phyloP scores from a whole-genome alignment of 768 basidiomycete species.

The Amanita exitialis region DNA sequence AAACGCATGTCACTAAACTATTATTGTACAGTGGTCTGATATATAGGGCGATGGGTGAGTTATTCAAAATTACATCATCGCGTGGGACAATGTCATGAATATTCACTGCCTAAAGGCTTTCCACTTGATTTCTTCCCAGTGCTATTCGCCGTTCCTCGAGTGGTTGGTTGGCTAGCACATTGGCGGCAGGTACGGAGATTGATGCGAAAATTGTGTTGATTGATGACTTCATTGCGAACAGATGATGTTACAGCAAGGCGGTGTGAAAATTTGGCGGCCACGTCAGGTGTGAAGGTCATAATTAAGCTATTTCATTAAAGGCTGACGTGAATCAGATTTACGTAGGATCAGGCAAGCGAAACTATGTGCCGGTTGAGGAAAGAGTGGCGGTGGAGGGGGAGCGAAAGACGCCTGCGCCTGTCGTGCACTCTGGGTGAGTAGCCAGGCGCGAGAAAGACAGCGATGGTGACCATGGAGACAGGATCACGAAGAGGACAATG shows the following conservation, averaged over 20 bases:
- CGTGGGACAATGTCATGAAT: not conserved
- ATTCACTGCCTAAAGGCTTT: constrained; percentile 28
- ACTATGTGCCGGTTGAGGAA: constrained; percentile 59
- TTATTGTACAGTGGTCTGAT: constrained; percentile 57
- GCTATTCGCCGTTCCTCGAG: constrained; percentile 83
- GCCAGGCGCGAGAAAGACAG: not conserved
- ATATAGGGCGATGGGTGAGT: constrained; percentile 82
- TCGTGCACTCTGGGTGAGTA: constrained; percentile 72
- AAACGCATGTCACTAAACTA: not conserved
- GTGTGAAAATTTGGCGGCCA: constrained; percentile 92
- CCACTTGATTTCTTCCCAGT: constrained; percentile 94
- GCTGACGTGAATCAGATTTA: constrained; percentile 45
- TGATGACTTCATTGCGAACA: constrained; percentile 18
- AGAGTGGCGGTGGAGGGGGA: constrained; percentile 45
- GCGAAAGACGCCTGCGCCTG: constrained; percentile 49
- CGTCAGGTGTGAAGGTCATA: constrained; percentile 45
- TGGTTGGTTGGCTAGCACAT: constrained; percentile 90
- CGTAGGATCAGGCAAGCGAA: constrained; percentile 63
- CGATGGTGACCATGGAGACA: constrained; percentile 16
- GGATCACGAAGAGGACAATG: constrained; percentile 59
- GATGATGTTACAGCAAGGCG: constrained; percentile 87
- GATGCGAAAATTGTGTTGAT: not conserved
- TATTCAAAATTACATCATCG: not conserved
- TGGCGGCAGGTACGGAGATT: constrained; percentile 61
- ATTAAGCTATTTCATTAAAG: constrained; percentile 5